Evolutionary conservation across 331 rosid species (phyloP).

Genomic region (Spiraea crenata): DNA sequence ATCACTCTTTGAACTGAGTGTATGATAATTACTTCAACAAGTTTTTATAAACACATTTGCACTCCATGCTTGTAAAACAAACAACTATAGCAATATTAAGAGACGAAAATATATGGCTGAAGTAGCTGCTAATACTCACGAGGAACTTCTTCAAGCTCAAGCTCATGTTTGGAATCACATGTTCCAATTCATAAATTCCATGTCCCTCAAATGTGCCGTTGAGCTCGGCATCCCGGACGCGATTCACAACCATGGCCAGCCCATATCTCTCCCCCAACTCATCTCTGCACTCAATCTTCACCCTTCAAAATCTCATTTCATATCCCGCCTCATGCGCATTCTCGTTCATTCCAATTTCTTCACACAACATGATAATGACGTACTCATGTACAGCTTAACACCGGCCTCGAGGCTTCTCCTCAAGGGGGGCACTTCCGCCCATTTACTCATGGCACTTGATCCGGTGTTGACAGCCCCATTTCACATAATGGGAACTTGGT

Average conservation of each 20-base stretch:
- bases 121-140: neutral
- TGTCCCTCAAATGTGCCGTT: slow-evolving; percentile 50
- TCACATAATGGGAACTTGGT: slow-evolving; percentile 25
- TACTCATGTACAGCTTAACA: slow-evolving; percentile 20
- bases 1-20: no score
- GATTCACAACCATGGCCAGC: slow-evolving; percentile 47
- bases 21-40: no score
- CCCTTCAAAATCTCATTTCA: slow-evolving; percentile 21
- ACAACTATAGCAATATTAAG: no score
- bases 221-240: slow-evolving; percentile 43
- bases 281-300: slow-evolving; percentile 33
- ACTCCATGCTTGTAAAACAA: no score
- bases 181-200: slow-evolving; percentile 35
- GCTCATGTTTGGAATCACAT: slow-evolving; percentile 40
- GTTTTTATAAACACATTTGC: no score
- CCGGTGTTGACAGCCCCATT: neutral
- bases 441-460: slow-evolving; percentile 11
- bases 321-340: slow-evolving; percentile 47
- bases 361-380: neutral
- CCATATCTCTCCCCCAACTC: slow-evolving; percentile 42
- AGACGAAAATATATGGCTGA: neutral
- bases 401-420: slow-evolving; percentile 29
- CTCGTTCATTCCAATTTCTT: slow-evolving; percentile 27
- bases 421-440: neutral
- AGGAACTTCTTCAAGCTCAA: slow-evolving; percentile 38